phyloP scores from a whole-genome alignment of 768 basidiomycete genomes.

The Hericium coralloides region DNA sequence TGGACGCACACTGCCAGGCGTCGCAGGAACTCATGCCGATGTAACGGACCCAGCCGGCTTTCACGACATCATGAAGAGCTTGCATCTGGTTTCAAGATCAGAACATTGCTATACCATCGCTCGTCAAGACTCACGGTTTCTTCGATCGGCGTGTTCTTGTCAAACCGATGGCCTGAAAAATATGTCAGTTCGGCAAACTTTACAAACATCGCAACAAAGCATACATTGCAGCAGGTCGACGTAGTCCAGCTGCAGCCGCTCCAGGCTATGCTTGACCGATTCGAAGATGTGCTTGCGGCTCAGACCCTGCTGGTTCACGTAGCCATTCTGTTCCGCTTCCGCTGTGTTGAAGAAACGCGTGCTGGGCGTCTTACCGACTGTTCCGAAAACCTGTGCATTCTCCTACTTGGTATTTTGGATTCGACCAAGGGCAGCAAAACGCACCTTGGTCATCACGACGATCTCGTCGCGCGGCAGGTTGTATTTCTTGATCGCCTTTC shows the following conservation, averaged over 20 bases:
- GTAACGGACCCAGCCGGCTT: slow-evolving; percentile 29
- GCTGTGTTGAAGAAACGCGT: slow-evolving; percentile 5
- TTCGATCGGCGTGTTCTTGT: slow-evolving; percentile 23
- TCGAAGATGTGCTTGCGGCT: slow-evolving; percentile 60
- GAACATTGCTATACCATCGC: not conserved
- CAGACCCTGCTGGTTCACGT: slow-evolving; percentile 27
- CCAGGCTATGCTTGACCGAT: slow-evolving; percentile 49
- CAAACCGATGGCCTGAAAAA: slow-evolving; percentile 18
- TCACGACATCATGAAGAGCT: slow-evolving; percentile 31
- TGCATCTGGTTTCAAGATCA: slow-evolving; percentile 19
- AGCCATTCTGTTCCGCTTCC: slow-evolving; percentile 19
- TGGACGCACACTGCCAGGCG: slow-evolving; percentile 18
- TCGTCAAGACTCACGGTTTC: not conserved
- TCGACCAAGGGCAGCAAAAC: no score
- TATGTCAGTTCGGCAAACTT: not conserved
- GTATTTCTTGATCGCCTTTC: slow-evolving; percentile 36
- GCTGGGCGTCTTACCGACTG: slow-evolving; percentile 2
- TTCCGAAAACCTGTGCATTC: not conserved
- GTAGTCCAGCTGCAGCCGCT: slow-evolving; percentile 27
- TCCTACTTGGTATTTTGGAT: no score
- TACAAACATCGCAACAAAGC: not conserved
- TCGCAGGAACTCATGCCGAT: slow-evolving; percentile 22
- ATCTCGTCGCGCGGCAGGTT: slow-evolving; percentile 33
- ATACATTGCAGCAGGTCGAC: slow-evolving; percentile 55
- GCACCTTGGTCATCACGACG: slow-evolving; percentile 41